A percentile compares a stretch with the other conserved stretches of the same genome.
Conservation (phyloP, 768 basidiomycete genomes). For the Clitopilus hobsonii region DNA sequence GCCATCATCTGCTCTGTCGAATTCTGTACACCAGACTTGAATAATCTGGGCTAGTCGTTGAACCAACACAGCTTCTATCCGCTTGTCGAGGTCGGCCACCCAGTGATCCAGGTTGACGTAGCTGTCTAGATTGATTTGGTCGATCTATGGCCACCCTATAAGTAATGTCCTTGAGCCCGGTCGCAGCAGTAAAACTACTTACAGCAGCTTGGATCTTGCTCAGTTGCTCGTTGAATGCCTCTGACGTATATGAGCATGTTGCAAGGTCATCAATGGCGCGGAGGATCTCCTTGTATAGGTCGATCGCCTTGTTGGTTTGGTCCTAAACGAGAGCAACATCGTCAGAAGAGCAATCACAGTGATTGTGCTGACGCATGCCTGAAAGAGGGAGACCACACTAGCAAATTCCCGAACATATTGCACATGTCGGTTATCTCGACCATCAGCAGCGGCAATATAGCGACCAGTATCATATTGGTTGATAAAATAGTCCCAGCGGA, state of each 20-base stretch:
- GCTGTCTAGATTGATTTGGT: conserved; percentile 91
- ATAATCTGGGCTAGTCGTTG: conserved; percentile 74
- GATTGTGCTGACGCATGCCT: conserved; percentile 39
- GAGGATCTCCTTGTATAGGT: conserved; percentile 81
- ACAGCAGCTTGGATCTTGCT: conserved; percentile 82
- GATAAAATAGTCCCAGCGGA: conserved; percentile 96
- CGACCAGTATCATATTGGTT: conserved; percentile 87
- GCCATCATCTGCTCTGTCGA: conserved; percentile 70
- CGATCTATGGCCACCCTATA: conserved; percentile 52
- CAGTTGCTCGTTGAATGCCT: conserved; percentile 78
- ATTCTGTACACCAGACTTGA: conserved; percentile 85
- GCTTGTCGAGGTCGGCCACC: conserved; percentile 78
- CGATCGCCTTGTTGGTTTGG: conserved; percentile 92
- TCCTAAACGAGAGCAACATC: conserved; percentile 43
- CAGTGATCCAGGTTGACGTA: conserved; percentile 93
- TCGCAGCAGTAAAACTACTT: conserved; percentile 19
- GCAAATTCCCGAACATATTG: conserved; percentile 96
- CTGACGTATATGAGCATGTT: conserved; percentile 79
- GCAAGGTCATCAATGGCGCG: conserved; percentile 83
- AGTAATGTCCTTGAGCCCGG: not conserved
- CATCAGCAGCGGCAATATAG: conserved; percentile 70
- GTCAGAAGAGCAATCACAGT: not conserved
- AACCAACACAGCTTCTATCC: conserved; percentile 78
- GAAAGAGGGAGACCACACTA: conserved; percentile 84
- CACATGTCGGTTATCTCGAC: conserved; percentile 81